Evolutionary conservation across 306 rosid genomes (phyloP).

Genomic region (Ziziphus jujuba): DNA sequence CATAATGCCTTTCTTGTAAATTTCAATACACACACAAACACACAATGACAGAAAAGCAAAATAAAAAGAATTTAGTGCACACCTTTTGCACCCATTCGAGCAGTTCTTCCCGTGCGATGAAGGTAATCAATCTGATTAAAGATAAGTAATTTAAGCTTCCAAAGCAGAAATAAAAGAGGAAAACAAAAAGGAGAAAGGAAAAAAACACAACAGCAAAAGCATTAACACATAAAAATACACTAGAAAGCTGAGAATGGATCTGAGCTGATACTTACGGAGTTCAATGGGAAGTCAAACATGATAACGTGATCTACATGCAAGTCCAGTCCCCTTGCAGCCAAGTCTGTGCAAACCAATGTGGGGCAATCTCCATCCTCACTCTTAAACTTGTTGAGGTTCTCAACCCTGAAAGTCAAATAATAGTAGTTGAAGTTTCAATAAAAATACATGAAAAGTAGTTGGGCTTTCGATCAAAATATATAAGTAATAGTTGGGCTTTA

Average conservation of each 20-base stretch:
- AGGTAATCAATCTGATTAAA: conserved; percentile 79
- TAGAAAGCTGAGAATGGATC: neutral
- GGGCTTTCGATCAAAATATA: too few relatives aligned
- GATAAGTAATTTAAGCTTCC: conserved; percentile 12
- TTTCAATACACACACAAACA: neutral
- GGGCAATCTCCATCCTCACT: conserved; percentile 86
- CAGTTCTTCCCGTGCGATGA: conserved; percentile 97
- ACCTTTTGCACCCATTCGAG: conserved; percentile 99
- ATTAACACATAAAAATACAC: neutral
- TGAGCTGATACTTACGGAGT: conserved; percentile 56
- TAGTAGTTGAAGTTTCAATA: neutral
- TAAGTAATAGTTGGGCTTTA: too few relatives aligned
- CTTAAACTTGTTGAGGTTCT: conserved; percentile 90
- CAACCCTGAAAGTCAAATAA: conserved; percentile 63
- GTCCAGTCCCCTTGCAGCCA: conserved; percentile 98
- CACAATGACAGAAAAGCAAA: neutral
- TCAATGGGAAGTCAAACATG: conserved; percentile 94
- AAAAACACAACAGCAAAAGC: neutral
- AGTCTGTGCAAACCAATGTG: conserved; percentile 89
- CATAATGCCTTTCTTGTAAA: neutral
- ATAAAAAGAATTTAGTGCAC: conserved; percentile 9
- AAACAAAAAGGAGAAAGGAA: neutral
- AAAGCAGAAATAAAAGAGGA: conserved; percentile 3
- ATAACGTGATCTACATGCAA: conserved; percentile 95
- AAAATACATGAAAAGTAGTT: too few relatives aligned